Conservation (phyloP, 345 rosid species). For the Nephelium lappaceum region DNA sequence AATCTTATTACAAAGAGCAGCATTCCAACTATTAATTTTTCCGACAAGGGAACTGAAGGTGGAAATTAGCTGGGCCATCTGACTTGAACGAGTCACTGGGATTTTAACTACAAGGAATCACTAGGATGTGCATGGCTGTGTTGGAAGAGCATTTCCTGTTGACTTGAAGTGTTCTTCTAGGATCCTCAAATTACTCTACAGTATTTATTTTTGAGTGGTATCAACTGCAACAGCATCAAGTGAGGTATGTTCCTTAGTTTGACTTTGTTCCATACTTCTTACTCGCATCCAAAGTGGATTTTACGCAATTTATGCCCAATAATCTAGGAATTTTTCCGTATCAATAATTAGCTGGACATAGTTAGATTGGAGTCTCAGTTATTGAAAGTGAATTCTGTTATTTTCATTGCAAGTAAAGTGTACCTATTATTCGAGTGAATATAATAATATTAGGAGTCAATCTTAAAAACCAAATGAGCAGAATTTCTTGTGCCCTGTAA, state of each 20-base stretch:
- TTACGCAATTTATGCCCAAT: not conserved
- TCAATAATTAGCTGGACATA: not conserved
- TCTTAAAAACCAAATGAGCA: no score
- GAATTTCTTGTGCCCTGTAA: no score
- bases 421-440: no score
- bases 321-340: not conserved
- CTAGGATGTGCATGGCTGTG: not conserved
- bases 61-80: conserved; percentile 12
- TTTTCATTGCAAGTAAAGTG: no score
- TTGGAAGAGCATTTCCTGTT: not conserved
- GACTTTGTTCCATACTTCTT: not conserved
- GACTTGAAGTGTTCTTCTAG: not conserved
- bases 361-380: not conserved
- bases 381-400: no score
- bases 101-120: not conserved
- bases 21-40: conserved; percentile 31
- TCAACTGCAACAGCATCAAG: not conserved
- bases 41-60: conserved; percentile 29
- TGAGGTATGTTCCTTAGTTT: not conserved
- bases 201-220: not conserved
- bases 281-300: not conserved
- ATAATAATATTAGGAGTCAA: no score
- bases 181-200: not conserved
- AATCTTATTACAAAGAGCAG: conserved; percentile 49
- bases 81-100: not conserved